These are phyloP conservation scores for Phytopythium boreale DNA, from an alignment of 352 stramenopile species.

Conservation along the genomic window DNA sequence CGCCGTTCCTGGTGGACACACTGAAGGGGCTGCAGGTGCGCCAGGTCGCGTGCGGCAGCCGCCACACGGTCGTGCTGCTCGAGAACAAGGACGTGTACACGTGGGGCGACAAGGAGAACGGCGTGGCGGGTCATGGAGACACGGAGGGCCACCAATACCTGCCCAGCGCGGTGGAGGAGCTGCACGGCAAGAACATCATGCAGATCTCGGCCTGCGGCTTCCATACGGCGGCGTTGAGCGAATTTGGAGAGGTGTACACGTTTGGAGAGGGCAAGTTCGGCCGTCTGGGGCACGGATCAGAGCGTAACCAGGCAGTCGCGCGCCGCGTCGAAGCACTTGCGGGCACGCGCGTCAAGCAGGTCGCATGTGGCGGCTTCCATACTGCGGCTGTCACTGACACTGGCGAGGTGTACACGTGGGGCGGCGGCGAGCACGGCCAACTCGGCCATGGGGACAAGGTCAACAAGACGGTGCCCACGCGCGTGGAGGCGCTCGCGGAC, in stretches of 20 bases:
- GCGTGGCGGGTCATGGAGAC: constrained; percentile 93
- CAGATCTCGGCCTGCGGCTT: constrained; percentile 89
- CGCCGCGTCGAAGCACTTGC: constrained; percentile 66
- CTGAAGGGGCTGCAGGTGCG: constrained; percentile 88
- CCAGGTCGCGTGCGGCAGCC: constrained; percentile 93
- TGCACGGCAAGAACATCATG: constrained; percentile 83
- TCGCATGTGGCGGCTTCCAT: constrained; percentile 88
- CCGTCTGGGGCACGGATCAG: constrained; percentile 79
- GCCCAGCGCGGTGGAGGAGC: constrained; percentile 87
- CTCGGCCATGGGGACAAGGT: constrained; percentile 97
- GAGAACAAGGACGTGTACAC: constrained; percentile 90
- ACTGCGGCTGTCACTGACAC: constrained; percentile 84
- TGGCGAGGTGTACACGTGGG: constrained; percentile 86
- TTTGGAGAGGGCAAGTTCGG: constrained; percentile 92
- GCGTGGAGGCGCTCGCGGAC: constrained; percentile 87
- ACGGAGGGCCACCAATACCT: constrained; percentile 95
- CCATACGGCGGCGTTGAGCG: constrained; percentile 78
- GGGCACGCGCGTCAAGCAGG: constrained; percentile 80
- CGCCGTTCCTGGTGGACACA: constrained; percentile 91
- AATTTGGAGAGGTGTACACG: constrained; percentile 92
- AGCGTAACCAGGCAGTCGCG: constrained; percentile 77
- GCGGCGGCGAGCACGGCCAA: constrained; percentile 92
- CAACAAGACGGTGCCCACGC: constrained; percentile 92
- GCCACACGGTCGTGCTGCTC: constrained; percentile 92
- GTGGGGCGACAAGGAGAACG: constrained; percentile 96